Conservation (phyloP, 78 protist genomes). For the Corallochytrium limacisporum region DNA sequence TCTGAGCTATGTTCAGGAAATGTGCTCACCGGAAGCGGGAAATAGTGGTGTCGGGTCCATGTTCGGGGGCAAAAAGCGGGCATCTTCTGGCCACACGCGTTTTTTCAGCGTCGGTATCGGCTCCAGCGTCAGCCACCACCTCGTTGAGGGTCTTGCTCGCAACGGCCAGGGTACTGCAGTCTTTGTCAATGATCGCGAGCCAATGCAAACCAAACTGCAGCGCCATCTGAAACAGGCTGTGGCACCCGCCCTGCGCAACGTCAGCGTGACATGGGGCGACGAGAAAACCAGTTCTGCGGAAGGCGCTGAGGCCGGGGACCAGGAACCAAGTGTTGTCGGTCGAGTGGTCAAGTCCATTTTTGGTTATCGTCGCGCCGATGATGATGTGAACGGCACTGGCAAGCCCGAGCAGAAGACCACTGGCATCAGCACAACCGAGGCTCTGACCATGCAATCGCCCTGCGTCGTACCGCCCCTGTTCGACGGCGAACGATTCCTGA, state of each 20-base stretch:
- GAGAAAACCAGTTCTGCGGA: neutral
- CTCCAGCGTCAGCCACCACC: conserved; percentile 22
- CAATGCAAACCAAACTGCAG: conserved; percentile 7
- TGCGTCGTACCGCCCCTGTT: conserved; percentile 22
- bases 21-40: neutral
- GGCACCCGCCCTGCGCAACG: conserved; percentile 15
- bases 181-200: conserved; percentile 19
- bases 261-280: conserved; percentile 15
- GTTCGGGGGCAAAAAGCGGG: neutral
- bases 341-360: neutral
- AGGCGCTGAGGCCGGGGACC: neutral
- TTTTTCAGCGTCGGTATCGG: conserved; percentile 72
- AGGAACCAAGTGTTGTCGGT: neutral
- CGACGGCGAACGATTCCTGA: conserved; percentile 15
- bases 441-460: conserved; percentile 26
- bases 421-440: neutral
- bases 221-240: conserved; percentile 32
- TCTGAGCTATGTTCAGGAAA: conserved; percentile 11
- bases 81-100: conserved; percentile 12
- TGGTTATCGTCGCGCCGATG: no score
- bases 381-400: neutral
- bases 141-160: conserved; percentile 62
- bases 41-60: neutral
- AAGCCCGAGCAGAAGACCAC: neutral
- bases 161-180: conserved; percentile 55